Evolutionary conservation across 2,329 filamentous ascomycete species (phyloP), one percentile per base, ranked within the genome.

Genomic region (Aspergillus luchuensis): DNA sequence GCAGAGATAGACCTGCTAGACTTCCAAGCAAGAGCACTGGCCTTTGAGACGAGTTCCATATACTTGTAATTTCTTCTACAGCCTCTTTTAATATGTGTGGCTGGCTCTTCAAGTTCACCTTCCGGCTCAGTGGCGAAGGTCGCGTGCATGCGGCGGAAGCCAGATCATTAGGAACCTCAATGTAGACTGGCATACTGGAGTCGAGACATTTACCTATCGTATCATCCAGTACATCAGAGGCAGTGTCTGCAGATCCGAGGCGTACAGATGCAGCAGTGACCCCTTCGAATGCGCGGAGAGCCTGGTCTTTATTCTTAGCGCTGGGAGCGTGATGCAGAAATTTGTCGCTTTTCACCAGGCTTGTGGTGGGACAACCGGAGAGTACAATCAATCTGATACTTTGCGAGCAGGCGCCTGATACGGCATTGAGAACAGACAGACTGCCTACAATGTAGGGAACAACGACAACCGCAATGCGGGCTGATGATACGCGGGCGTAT

Each of bases 371-470:
- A 13, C 54, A 56, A 2, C 63, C 63, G 3, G 59, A 58, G 8
- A 66, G 36, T 0, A 62, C 52, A 10, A 66, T 59, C 3, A 66
- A 49, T 8, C 39, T 57, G 1, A 63, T 45, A 8, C 45, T 41
- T 23, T 63, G 59, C 0, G 63, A 63, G 13, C 57, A 57, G 2
- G 63, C 61, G 0, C 63, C 63, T 23, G 63, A 45, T 13, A 63
- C 59, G 4, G 63, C 59, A 36, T 65, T 65, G 11, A 65, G 28
- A 11, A 54, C 19, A 0, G 63, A 65, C 0, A 65, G 38, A 3
- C 59, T 56, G 7, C 63, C 63, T 4, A 65, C 63, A 8, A 62
- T 59, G 25, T 60, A 65, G 5, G 63, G 58, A 6, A 63, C 45
- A 1, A 65, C 36, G 3, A 60, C 51, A 23, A 60, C 54, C 4